These are phyloP conservation scores for Neophaeococcomyces mojaviensis DNA, from an alignment of 2,329 filamentous ascomycete species.

Conservation along the genomic window DNA sequence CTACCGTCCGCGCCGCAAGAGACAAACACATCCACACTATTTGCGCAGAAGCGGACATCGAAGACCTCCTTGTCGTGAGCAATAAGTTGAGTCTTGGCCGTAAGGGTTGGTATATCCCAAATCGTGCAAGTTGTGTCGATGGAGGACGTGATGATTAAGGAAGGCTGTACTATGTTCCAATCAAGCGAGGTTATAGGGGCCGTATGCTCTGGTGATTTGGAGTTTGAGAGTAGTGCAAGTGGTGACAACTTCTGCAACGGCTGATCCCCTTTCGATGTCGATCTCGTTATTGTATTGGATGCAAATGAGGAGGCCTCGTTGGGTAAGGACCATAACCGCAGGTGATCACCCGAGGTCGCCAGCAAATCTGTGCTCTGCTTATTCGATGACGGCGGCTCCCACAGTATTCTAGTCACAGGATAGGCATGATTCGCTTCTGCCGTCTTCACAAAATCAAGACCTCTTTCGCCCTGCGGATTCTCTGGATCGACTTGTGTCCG, in stretches of 20 bases:
- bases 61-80: slow-evolving; percentile 99
- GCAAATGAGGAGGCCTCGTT: slow-evolving; percentile 42
- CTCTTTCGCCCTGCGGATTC: slow-evolving; percentile 64
- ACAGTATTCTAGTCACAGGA: slow-evolving; percentile 87
- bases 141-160: slow-evolving; percentile 95
- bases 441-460: slow-evolving; percentile 82
- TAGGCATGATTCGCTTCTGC: slow-evolving; percentile 98
- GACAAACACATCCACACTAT: slow-evolving; percentile 97
- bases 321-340: slow-evolving; percentile 88
- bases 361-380: slow-evolving; percentile 93
- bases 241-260: slow-evolving; percentile 79
- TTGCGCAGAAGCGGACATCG: slow-evolving; percentile 88
- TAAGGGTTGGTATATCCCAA: slow-evolving; percentile 97
- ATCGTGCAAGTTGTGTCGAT: slow-evolving; percentile 99
- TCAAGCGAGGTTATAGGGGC: slow-evolving; percentile 92
- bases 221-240: slow-evolving; percentile 87
- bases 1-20: slow-evolving; percentile 96
- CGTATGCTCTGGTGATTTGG: slow-evolving; percentile 96
- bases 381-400: slow-evolving; percentile 90
- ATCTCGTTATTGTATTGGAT: slow-evolving; percentile 62
- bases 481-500: slow-evolving; percentile 62
- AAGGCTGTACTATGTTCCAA: slow-evolving; percentile 96
- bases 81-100: slow-evolving; percentile 95
- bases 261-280: slow-evolving; percentile 46
- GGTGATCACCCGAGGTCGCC: slow-evolving; percentile 88